Evolutionary conservation across 495 filamentous ascomycete genomes (phyloP).

Genomic region (Lasiosphaeris hirsuta): DNA sequence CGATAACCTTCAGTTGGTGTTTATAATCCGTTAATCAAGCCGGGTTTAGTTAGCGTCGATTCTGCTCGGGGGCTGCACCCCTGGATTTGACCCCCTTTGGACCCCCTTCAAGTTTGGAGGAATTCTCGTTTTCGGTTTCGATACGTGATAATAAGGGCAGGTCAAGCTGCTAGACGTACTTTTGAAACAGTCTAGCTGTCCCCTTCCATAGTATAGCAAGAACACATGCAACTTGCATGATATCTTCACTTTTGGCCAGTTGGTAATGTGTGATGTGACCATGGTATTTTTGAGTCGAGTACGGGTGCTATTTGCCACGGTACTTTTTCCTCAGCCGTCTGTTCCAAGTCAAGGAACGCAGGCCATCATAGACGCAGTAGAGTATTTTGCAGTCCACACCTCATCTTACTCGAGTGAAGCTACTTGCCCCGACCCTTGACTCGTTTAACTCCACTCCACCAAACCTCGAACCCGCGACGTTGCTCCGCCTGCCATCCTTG

Average conservation of each 20-base stretch:
- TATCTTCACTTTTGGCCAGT: neutral
- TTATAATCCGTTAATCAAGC: slow-evolving; percentile 13
- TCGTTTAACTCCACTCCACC: too few species aligned
- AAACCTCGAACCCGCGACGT: too few species aligned
- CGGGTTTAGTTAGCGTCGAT: slow-evolving; percentile 10
- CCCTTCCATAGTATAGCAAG: slow-evolving; percentile 20
- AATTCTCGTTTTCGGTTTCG: slow-evolving; percentile 18
- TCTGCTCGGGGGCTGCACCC: slow-evolving; percentile 7
- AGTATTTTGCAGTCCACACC: too few species aligned
- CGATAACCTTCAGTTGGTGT: slow-evolving; percentile 7
- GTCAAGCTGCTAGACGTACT: slow-evolving; percentile 20
- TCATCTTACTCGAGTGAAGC: too few species aligned
- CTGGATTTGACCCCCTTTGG: slow-evolving; percentile 1
- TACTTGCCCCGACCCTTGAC: too few species aligned
- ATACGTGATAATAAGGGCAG: slow-evolving; percentile 20
- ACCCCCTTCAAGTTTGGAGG: neutral
- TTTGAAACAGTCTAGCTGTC: slow-evolving; percentile 17
- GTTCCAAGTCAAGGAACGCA: too few species aligned
- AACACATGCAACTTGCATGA: slow-evolving; percentile 22
- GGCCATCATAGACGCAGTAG: too few species aligned
- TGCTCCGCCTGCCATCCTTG: too few species aligned
- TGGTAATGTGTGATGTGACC: neutral
- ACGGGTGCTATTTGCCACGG: too few species aligned
- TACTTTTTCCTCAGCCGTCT: too few species aligned
- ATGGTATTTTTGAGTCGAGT: too few species aligned